Evolutionary conservation across 2,329 filamentous ascomycete genomes (phyloP).

Genomic region (Xylariomycetidae sp.): DNA sequence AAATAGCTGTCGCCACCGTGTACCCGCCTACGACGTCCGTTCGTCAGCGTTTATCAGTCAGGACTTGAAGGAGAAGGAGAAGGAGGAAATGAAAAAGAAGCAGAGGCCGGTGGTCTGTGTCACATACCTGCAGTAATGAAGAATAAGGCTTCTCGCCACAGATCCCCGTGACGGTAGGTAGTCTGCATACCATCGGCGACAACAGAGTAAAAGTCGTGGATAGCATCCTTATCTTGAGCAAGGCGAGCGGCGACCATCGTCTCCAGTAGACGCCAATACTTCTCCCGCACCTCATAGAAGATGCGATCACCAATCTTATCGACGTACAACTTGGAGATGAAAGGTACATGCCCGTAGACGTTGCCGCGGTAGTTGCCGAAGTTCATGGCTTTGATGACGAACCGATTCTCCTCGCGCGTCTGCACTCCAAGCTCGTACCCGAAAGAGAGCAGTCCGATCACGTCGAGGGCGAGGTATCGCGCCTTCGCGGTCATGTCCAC

Average conservation of each 20-base stretch:
- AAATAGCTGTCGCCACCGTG: too few relatives aligned
- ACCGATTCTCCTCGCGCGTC: conserved; percentile 3
- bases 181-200: too few relatives aligned
- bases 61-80: too few relatives aligned
- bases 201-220: conserved; percentile 44
- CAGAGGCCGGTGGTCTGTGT: too few relatives aligned
- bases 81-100: too few relatives aligned
- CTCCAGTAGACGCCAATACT: conserved; percentile 3
- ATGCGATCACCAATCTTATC: neutral
- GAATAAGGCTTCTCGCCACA: too few relatives aligned
- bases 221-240: conserved; percentile 19
- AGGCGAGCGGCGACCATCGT: conserved; percentile 7
- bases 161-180: too few relatives aligned
- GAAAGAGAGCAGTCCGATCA: conserved; percentile 2
- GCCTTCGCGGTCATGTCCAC: conserved; percentile 2
- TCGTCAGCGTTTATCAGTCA: too few relatives aligned
- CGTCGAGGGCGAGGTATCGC: neutral
- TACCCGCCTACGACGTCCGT: too few relatives aligned
- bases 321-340: conserved; percentile 1
- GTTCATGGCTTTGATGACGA: conserved; percentile 3
- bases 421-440: conserved; percentile 1
- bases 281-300: conserved; percentile 3
- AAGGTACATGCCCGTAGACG: conserved; percentile 6
- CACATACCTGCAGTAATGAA: too few relatives aligned
- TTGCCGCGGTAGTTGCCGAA: conserved; percentile 4